These are phyloP conservation scores for Mycosarcoma mackinlayi DNA, from an alignment of 1,284 basidiomycete genomes.

Conservation along the genomic window DNA sequence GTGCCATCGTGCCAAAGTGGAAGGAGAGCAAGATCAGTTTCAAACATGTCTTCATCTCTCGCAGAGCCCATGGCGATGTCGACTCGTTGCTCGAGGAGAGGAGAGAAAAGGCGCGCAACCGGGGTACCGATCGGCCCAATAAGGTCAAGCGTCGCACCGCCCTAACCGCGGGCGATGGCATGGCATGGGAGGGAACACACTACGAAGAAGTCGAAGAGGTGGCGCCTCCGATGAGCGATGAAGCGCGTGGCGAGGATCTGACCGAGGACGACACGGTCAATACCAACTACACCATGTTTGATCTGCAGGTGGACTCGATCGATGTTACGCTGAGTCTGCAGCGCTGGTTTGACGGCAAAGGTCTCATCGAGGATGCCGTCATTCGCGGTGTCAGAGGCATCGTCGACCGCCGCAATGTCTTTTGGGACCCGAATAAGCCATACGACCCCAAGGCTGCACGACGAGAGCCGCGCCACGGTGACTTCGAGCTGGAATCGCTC, in stretches of 20 bases:
- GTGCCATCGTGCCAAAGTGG: constrained; percentile 97
- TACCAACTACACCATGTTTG: constrained; percentile 68
- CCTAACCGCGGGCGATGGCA: constrained; percentile 58
- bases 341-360: constrained; percentile 95
- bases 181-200: constrained; percentile 64
- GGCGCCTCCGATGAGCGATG: constrained; percentile 58
- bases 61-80: constrained; percentile 73
- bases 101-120: constrained; percentile 19
- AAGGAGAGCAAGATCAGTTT: constrained; percentile 94
- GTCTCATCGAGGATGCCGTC: constrained; percentile 87
- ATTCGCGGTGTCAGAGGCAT: constrained; percentile 94
- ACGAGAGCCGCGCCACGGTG: constrained; percentile 79
- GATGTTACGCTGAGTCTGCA: constrained; percentile 94
- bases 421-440: constrained; percentile 83
- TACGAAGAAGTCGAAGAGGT: constrained; percentile 62
- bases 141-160: constrained; percentile 48
- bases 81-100: constrained; percentile 50
- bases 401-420: constrained; percentile 87
- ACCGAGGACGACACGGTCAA: constrained; percentile 51
- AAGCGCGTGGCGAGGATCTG: constrained; percentile 53
- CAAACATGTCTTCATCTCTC: constrained; percentile 94
- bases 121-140: constrained; percentile 19
- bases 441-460: constrained; percentile 84
- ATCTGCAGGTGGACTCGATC: constrained; percentile 77
- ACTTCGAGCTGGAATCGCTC: constrained; percentile 91